A percentile compares a stretch with the other conserved stretches of the same genome.
phyloP scores from a whole-genome alignment of 2,329 filamentous ascomycete genomes.

The Fusarium miscanthi region DNA sequence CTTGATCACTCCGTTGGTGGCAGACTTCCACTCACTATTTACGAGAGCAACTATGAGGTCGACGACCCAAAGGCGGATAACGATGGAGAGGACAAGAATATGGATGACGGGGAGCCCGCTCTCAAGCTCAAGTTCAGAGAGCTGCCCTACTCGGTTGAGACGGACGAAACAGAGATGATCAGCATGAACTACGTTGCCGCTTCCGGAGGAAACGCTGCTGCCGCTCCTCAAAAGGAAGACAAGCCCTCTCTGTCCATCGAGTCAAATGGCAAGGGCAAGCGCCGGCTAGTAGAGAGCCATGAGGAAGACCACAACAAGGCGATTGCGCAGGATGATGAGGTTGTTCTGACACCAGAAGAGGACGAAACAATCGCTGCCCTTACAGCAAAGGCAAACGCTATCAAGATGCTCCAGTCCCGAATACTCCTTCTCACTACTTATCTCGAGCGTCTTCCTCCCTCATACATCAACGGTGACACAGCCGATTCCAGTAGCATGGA shows the following conservation, averaged over 20 bases:
- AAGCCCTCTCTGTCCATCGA: constrained; percentile 57
- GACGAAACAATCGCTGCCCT: constrained; percentile 73
- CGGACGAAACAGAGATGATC: constrained; percentile 97
- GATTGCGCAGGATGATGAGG: constrained; percentile 51
- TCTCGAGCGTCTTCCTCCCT: constrained; percentile 76
- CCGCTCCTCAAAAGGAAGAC: constrained; percentile 64
- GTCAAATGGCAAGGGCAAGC: constrained; percentile 65
- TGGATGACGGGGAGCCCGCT: constrained; percentile 71
- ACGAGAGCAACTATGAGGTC: constrained; percentile 85
- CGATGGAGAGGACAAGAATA: constrained; percentile 74
- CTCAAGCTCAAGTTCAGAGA: constrained; percentile 81
- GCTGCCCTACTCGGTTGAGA: constrained; percentile 88
- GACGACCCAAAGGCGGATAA: constrained; percentile 63
- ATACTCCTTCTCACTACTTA: constrained; percentile 81
- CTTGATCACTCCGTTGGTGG: constrained; percentile 71
- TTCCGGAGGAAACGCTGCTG: constrained; percentile 80
- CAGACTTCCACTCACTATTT: constrained; percentile 89
- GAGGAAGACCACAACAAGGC: constrained; percentile 42
- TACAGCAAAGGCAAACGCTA: constrained; percentile 89
- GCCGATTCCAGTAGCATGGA: constrained; percentile 52
- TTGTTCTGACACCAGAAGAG: constrained; percentile 66
- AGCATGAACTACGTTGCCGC: constrained; percentile 92
- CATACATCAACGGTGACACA: constrained; percentile 66
- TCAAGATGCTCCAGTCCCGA: constrained; percentile 89
- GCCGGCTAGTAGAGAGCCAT: constrained; percentile 52